Percentiles rank a stretch among this genome's conserved stretches.
Evolutionary conservation across 371 early-diverging fungal species (phyloP).

Genomic region (Mucor racemosus): DNA sequence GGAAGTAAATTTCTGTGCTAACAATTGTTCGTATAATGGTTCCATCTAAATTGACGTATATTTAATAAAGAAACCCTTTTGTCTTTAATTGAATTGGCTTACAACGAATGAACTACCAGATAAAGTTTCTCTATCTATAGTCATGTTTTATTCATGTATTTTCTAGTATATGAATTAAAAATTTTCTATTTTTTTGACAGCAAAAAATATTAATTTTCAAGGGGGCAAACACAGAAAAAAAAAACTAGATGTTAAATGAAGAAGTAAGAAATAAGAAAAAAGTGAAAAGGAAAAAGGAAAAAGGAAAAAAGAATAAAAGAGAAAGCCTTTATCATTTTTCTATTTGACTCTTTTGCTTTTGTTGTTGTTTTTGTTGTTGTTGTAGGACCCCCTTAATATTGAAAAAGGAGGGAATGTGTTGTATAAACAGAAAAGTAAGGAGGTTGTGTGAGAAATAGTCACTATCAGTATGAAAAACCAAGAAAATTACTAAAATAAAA

Average conservation of each 20-base stretch:
- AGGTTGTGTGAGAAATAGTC: conserved; percentile 21
- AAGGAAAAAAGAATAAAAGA: conserved; percentile 13
- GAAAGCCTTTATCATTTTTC: neutral
- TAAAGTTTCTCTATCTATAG: conserved; percentile 4
- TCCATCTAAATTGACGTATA: conserved; percentile 32
- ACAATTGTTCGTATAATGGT: conserved; percentile 33
- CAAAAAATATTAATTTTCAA: conserved; percentile 15
- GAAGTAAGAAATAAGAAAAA: no score
- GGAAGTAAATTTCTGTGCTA: conserved; percentile 39
- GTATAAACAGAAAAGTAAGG: conserved; percentile 26
- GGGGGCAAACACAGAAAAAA: no score
- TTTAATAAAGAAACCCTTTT: neutral
- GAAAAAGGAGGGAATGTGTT: conserved; percentile 19
- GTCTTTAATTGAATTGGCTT: neutral
- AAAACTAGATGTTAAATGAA: no score
- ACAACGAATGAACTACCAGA: neutral
- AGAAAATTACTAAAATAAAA: no score
- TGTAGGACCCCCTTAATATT: conserved; percentile 14
- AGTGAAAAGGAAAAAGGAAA: conserved; percentile 16
- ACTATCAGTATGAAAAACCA: neutral
- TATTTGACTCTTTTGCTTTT: conserved; percentile 4
- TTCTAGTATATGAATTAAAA: neutral
- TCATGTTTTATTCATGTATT: conserved; percentile 1
- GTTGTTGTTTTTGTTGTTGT: no score
- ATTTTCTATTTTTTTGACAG: neutral